These are phyloP conservation scores for Grosmannia huntii DNA, from an alignment of 2,329 filamentous ascomycete genomes.

Conservation along the genomic window DNA sequence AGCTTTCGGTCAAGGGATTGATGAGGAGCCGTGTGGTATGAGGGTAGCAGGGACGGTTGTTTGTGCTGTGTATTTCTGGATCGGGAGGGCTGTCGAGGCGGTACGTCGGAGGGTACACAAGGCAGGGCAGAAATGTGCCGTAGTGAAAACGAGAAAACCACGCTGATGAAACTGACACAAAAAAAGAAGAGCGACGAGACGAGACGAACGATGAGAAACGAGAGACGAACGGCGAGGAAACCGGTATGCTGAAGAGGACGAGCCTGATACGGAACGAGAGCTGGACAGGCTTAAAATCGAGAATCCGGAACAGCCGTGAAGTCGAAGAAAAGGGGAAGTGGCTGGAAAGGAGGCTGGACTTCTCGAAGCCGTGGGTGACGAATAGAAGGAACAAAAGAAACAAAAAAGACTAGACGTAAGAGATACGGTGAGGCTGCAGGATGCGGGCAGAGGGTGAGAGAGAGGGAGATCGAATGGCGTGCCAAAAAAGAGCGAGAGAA, in stretches of 20 bases:
- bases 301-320: not conserved
- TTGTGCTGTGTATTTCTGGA: not conserved
- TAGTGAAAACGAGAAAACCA: slow-evolving; percentile 1
- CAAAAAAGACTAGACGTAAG: slow-evolving; percentile 1
- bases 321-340: not conserved
- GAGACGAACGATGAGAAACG: not conserved
- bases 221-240: not conserved
- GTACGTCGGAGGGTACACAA: not conserved
- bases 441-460: not conserved
- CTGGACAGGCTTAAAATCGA: not conserved
- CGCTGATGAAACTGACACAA: not conserved
- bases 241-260: not conserved
- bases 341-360: not conserved
- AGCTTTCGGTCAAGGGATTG: slow-evolving; percentile 3
- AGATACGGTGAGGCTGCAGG: slow-evolving; percentile 5
- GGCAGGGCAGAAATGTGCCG: not conserved
- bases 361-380: not conserved
- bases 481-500: not conserved
- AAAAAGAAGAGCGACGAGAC: not conserved
- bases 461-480: not conserved
- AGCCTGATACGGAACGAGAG: not conserved
- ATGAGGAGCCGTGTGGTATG: not conserved
- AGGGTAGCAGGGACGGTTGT: not conserved
- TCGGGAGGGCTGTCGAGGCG: not conserved
- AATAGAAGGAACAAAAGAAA: not conserved